These are phyloP conservation scores for Aspergillus glaucus DNA, from an alignment of 2,329 filamentous ascomycete genomes.

Conservation along the genomic window DNA sequence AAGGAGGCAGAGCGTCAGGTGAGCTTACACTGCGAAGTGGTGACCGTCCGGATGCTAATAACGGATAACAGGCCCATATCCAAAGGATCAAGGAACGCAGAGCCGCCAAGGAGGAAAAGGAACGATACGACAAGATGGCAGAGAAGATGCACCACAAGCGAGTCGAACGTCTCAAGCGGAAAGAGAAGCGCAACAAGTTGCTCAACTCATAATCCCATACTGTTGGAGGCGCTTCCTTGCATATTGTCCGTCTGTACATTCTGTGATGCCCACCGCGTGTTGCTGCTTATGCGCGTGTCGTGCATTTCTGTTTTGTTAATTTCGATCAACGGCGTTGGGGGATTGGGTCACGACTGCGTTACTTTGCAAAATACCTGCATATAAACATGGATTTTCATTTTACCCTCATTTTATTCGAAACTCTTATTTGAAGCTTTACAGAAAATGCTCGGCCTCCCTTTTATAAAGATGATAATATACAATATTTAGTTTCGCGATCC, in stretches of 20 bases:
- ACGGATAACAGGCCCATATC: constrained; percentile 57
- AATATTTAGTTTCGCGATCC: too few relatives aligned
- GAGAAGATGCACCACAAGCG: constrained; percentile 97
- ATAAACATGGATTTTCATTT: neutral
- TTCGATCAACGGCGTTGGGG: neutral
- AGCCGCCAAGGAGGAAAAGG: constrained; percentile 85
- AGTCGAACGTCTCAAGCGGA: constrained; percentile 84
- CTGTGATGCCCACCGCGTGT: neutral
- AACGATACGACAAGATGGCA: constrained; percentile 86
- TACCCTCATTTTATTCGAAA: neutral
- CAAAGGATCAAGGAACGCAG: constrained; percentile 78
- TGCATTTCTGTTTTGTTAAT: constrained; percentile 1
- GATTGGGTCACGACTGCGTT: neutral
- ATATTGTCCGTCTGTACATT: constrained; percentile 1
- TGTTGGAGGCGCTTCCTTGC: constrained; percentile 1
- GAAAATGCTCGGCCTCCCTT: too few relatives aligned
- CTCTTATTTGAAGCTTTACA: too few relatives aligned
- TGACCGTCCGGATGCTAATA: constrained; percentile 1
- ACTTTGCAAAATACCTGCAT: neutral
- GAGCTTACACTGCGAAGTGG: constrained; percentile 20
- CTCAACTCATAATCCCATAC: constrained; percentile 34
- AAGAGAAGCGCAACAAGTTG: constrained; percentile 77
- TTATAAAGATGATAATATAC: too few relatives aligned
- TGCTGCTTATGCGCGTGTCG: too few relatives aligned
- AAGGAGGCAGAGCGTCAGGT: constrained; percentile 86